Base-by-base conservation (phyloP, 257 asterid genomes). In the Plantago ovata region DNA sequence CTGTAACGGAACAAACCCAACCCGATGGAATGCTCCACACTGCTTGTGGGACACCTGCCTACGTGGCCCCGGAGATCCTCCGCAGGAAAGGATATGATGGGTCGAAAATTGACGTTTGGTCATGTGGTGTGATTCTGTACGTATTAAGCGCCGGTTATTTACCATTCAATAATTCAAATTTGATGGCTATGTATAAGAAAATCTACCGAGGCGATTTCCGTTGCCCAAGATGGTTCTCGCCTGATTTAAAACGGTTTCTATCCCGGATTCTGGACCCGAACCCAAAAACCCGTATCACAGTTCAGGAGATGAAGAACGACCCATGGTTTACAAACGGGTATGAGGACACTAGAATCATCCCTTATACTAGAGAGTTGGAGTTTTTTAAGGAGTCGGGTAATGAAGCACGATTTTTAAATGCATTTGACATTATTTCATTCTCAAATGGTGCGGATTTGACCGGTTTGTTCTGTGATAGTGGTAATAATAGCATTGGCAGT, bases 51-150 rank as follows among this genome's bases (percentile, higher is more conserved):
- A 87, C 96, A 7, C 96, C 96, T 33, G 94, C 95, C 8, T 87
- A 87, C 76, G 94, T 87, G 24, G 96, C 96, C 2, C 96, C 96
- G 18, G 96, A 87, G 59, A 60, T 87, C 9, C 76, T 87, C 1
- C 77, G 79, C 5, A 84, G 79, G 64, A 81, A 82, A 66, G 96
- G 96, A 6, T 87, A 87, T 66, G 82, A 82, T 38, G 96, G 96
- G 7, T 77, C 87, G 0, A 82, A 80, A 66, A 72, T 79, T 50
- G 96, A 87, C 59, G 68, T 87, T 0, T 87, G 96, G 96, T 87
- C 96, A 7, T 87, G 93, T 68, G 96, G 96, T 9, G 57, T 87
- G 15, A 82, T 87, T 14, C 71, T 87, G 0, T 87, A 57, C 61
- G 93, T 82, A 0, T 59, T 84, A 13, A 75, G 69, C 32, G 93